Base-by-base conservation (phyloP, 139 green algal genomes). In the Micractinium sp. region DNA sequence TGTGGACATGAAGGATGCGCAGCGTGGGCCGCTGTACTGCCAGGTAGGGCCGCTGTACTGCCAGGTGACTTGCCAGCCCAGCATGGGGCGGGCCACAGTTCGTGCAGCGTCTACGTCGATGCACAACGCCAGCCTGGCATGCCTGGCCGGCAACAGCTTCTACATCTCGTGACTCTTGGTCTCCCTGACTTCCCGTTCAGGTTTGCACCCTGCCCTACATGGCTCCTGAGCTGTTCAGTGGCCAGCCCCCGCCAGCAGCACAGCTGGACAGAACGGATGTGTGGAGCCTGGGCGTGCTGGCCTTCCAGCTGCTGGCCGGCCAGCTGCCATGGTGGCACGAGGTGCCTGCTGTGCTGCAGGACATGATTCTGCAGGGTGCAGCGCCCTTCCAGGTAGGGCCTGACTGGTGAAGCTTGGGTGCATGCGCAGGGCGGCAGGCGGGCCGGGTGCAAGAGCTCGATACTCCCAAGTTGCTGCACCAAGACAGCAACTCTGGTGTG, bases 211-310 rank as follows among this genome's bases (percentile, higher is more conserved):
- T 31, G 18, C n/a, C 15, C 25, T 91, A 90, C 88, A 93, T 93
- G 90, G 84, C 90, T 7, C 90, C 90, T 22, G 90, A 91, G 90
- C 83, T 93, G n/a, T 88, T 88, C 27, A 35, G 18, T 13, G 60
- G 0, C 33, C 19, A 56, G n/a, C 14, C 60, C 1, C 56, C 56
- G n/a, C 31, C 39, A 36, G 15, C 20, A 4, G 81, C 33, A 3
- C 56, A 53, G 47, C 23, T 61, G 25, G 47, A 63, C 25, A 77
- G 80, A 22, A 60, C 80, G 33, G 86, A 90, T 78, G 60, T 73
- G 25, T 90, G 86, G 86, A 33, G 29, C 36, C 1, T 90, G 5
- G 86, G 86, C 27, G 77, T 82, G n/a, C 38, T 90, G 75, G 86
- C 77, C 14, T 90, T 78, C 35, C 67, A 90, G 63, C 33, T 90